These are phyloP conservation scores for Aschersonia sp. DNA, from an alignment of 2,329 filamentous ascomycete species.

Conservation along the genomic window DNA sequence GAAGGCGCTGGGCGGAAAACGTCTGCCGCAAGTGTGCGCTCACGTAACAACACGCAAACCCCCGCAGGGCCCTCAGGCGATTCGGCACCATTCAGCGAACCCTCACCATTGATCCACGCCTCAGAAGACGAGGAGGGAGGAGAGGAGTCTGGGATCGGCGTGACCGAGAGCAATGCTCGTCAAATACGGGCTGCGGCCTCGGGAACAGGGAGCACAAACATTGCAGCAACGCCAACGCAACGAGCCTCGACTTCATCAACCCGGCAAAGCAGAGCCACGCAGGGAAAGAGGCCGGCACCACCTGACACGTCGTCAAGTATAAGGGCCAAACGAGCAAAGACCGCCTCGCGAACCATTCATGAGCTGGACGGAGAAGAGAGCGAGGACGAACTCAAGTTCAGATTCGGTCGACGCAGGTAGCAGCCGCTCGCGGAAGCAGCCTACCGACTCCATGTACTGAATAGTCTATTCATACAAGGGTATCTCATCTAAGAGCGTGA, in stretches of 20 bases:
- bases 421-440: too few relatives aligned
- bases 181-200: too few relatives aligned
- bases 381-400: constrained; percentile 42
- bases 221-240: constrained; percentile 14
- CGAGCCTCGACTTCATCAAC: constrained; percentile 15
- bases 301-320: constrained; percentile 12
- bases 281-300: constrained; percentile 19
- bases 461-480: neutral
- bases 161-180: too few relatives aligned
- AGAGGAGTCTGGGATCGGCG: too few relatives aligned
- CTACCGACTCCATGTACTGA: too few relatives aligned
- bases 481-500: neutral
- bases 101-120: constrained; percentile 9
- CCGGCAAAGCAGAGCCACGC: constrained; percentile 7
- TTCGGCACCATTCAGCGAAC: constrained; percentile 7
- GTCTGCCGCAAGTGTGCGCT: neutral
- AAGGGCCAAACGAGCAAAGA: constrained; percentile 17
- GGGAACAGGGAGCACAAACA: neutral
- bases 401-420: constrained; percentile 35
- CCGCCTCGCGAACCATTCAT: constrained; percentile 19
- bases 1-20: constrained; percentile 18
- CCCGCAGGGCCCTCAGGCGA: neutral
- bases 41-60: neutral
- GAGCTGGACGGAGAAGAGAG: constrained; percentile 30
- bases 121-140: too few relatives aligned